Evolutionary conservation across 2,329 filamentous ascomycete species (phyloP).

Genomic region (Ophiosphaerella korrae): DNA sequence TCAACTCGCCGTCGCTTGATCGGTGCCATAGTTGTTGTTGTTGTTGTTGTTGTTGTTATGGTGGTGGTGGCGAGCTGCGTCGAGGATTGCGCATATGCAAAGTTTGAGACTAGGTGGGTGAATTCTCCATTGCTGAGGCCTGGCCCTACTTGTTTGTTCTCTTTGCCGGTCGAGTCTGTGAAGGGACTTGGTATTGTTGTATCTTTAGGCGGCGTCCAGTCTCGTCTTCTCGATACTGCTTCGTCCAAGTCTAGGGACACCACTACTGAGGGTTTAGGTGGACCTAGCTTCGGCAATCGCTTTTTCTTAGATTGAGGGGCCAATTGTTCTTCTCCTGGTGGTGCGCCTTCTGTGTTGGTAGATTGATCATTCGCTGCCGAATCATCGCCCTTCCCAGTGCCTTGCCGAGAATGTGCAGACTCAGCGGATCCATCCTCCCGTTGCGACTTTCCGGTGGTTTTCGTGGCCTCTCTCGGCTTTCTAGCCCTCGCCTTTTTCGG

Average conservation of each 20-base stretch:
- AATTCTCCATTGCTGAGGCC: slow-evolving; percentile 21
- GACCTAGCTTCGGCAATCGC: slow-evolving; percentile 15
- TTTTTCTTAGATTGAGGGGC: slow-evolving; percentile 24
- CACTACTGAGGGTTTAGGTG: slow-evolving; percentile 10
- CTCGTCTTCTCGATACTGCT: slow-evolving; percentile 35
- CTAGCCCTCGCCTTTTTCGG: slow-evolving; percentile 30
- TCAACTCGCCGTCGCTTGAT: slow-evolving; percentile 41
- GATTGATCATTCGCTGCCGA: not conserved
- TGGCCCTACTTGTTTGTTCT: slow-evolving; percentile 21
- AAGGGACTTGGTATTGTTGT: slow-evolving; percentile 20
- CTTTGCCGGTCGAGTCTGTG: slow-evolving; percentile 29
- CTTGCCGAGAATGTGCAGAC: slow-evolving; percentile 27
- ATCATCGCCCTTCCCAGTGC: slow-evolving; percentile 4
- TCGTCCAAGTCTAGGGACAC: slow-evolving; percentile 30
- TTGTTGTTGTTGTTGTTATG: slow-evolving; percentile 3
- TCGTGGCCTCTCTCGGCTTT: slow-evolving; percentile 26
- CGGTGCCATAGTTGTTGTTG: slow-evolving; percentile 5
- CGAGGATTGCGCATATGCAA: slow-evolving; percentile 29
- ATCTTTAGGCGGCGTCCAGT: slow-evolving; percentile 46
- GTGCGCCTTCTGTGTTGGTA: slow-evolving; percentile 5
- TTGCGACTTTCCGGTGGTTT: slow-evolving; percentile 14
- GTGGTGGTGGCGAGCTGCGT: slow-evolving; percentile 9
- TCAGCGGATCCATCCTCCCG: slow-evolving; percentile 21
- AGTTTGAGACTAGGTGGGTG: slow-evolving; percentile 34
- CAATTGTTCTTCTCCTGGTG: slow-evolving; percentile 33